Percentiles rank a stretch among this genome's conserved stretches.
Evolutionary conservation across 306 rosid species (phyloP).

Genomic region (Echinosophora koreensis): DNA sequence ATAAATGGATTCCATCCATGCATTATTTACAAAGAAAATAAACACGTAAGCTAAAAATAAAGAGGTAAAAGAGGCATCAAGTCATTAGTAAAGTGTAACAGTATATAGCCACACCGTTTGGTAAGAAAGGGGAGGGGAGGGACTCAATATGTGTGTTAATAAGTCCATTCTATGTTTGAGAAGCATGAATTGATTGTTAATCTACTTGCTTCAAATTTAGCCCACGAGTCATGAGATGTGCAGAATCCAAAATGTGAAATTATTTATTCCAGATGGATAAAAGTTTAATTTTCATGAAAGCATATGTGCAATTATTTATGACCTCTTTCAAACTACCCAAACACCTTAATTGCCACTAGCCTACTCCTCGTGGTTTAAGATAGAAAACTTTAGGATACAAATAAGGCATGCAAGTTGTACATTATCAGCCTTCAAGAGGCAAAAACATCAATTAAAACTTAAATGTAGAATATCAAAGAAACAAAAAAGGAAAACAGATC

Average conservation of each 20-base stretch:
- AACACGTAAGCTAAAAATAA: no score
- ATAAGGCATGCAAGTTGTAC: not conserved
- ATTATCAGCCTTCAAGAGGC: not conserved
- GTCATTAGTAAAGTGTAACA: no score
- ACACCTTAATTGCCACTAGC: not conserved
- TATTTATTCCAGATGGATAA: not conserved
- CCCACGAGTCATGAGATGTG: not conserved
- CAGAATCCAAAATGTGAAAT: conserved; percentile 8
- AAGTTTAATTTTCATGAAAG: no score
- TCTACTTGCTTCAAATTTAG: not conserved
- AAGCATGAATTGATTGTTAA: conserved; percentile 2
- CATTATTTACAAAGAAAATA: no score
- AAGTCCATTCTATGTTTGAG: conserved; percentile 20
- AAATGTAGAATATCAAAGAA: not conserved
- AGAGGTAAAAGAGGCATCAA: no score
- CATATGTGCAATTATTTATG: not conserved
- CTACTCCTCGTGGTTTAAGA: not conserved
- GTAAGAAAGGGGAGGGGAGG: not conserved
- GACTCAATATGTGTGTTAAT: not conserved
- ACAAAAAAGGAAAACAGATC: not conserved
- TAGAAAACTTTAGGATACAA: not conserved
- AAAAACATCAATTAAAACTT: conserved; percentile 1
- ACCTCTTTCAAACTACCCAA: no score
- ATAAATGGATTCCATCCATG: no score
- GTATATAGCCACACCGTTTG: not conserved